Percentiles rank a stretch among this genome's conserved stretches.
These are phyloP conservation scores for Stropharia rugosoannulata DNA, from an alignment of 768 basidiomycete genomes.

Conservation along the genomic window DNA sequence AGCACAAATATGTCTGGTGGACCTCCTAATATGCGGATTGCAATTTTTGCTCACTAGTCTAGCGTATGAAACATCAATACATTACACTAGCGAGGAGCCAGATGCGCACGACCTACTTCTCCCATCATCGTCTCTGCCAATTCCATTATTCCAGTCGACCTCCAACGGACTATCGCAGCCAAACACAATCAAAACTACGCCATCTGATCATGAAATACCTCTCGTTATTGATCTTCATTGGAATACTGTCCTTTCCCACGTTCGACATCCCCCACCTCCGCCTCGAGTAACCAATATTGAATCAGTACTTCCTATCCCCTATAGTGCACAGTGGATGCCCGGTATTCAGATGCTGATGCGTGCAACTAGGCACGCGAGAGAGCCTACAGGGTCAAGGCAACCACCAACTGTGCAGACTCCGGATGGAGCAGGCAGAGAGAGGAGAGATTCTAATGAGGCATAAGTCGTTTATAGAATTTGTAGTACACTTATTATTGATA, in stretches of 20 bases:
- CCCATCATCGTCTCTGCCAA: slow-evolving; percentile 21
- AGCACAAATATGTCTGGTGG: slow-evolving; percentile 62
- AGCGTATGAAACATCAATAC: slow-evolving; percentile 60
- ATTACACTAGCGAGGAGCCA: slow-evolving; percentile 35
- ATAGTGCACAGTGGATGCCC: slow-evolving; percentile 56
- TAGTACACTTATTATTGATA: slow-evolving; percentile 9
- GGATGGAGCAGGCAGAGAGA: slow-evolving; percentile 2
- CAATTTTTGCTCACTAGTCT: slow-evolving; percentile 67
- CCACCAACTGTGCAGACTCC: neutral
- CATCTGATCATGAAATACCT: slow-evolving; percentile 26
- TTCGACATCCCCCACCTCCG: slow-evolving; percentile 50
- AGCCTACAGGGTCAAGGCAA: slow-evolving; percentile 19
- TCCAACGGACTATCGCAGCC: slow-evolving; percentile 8
- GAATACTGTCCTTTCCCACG: slow-evolving; percentile 48
- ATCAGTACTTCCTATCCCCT: slow-evolving; percentile 54
- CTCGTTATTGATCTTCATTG: slow-evolving; percentile 68
- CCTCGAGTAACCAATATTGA: slow-evolving; percentile 25
- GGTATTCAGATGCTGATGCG: slow-evolving; percentile 53
- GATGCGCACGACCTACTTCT: slow-evolving; percentile 39
- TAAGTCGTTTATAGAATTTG: slow-evolving; percentile 22
- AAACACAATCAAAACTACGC: slow-evolving; percentile 21
- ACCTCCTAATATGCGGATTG: slow-evolving; percentile 65
- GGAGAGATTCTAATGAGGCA: slow-evolving; percentile 34
- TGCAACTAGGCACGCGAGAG: slow-evolving; percentile 42
- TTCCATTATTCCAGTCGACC: slow-evolving; percentile 18